Percentiles rank a stretch among this genome's conserved stretches.
Evolutionary conservation across 768 basidiomycete species (phyloP).

Genomic region (Nidularia pulvinata): DNA sequence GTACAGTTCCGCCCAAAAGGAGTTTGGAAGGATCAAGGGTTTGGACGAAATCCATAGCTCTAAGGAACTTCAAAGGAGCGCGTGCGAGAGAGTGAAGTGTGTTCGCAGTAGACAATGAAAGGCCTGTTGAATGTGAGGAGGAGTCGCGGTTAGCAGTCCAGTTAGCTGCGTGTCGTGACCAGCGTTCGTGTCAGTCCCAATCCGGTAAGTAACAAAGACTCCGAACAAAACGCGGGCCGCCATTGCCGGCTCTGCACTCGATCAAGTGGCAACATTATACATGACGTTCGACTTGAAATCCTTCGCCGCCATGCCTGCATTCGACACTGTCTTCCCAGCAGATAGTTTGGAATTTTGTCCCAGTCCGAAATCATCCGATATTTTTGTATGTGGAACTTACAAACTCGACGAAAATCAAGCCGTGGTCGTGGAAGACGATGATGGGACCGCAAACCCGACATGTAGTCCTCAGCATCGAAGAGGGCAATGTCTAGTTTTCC

Average conservation of each 20-base stretch:
- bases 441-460: slow-evolving; percentile 7
- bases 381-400: slow-evolving; percentile 93
- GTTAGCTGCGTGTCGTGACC: too few relatives aligned
- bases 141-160: too few relatives aligned
- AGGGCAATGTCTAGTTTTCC: slow-evolving; percentile 78
- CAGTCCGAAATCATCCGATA: slow-evolving; percentile 46
- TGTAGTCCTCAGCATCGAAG: slow-evolving; percentile 37
- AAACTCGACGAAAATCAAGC: slow-evolving; percentile 52
- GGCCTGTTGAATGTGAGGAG: neutral
- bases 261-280: too few relatives aligned
- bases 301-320: neutral
- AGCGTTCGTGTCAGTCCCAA: too few relatives aligned
- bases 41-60: slow-evolving; percentile 66
- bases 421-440: slow-evolving; percentile 5
- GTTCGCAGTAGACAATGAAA: neutral
- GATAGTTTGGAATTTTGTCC: slow-evolving; percentile 95
- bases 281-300: neutral
- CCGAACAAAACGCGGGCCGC: too few relatives aligned
- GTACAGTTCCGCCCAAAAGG: slow-evolving; percentile 61
- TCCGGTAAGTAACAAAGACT: too few relatives aligned
- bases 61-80: slow-evolving; percentile 6
- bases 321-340: slow-evolving; percentile 81
- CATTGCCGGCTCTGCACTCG: too few relatives aligned
- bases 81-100: slow-evolving; percentile 3
- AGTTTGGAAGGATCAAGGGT: slow-evolving; percentile 74